Evolutionary conservation across 306 rosid species (phyloP), one percentile per base, ranked within the genome.

Genomic region (Sechiopsis laciniata): DNA sequence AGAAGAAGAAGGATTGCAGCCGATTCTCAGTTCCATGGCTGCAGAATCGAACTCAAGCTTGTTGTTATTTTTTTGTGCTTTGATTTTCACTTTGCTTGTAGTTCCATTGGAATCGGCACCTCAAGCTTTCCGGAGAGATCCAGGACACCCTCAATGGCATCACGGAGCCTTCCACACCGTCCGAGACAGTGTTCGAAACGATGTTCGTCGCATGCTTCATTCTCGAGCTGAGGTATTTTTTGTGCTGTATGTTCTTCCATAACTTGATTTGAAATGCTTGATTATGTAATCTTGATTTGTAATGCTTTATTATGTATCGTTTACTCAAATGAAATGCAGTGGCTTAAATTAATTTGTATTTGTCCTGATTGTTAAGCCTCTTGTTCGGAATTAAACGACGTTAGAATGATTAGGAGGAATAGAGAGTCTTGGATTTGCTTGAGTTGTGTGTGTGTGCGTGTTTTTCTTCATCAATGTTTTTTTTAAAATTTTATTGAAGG

Each of bases 81-180:
- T 84, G 16, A 63, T 80, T 1, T 85, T 87, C 83, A 75, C 66
- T 75, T 80, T 87, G 65, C 84, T 89, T 16, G 61, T 75, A 54
- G 79, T 80, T 77, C 89, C 54, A 2, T 84, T 90, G 78, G 88
- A 90, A 54, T 90, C 98, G 12, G 86, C 87, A 20, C 88, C 85
- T 26, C 91, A 90, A 81, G 87, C 98, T 37, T 94, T 94, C 88
- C 74, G 73, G 78, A 76, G 87, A 89, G 90, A 82, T 55, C 79
- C 86, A 2, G 87, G 91, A 19, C 97, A 87, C 64, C 75, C 89
- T 77, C 98, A 94, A 55, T 94, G 98, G 98, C 98, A 94, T 82
- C 98, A 94, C 73, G 81, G 96, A 2, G 97, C 97, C 79, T 94
- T 94, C 84, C 98, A 90, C 77, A 96, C 88, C 81, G 97, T 94